Conservation (phyloP, 257 asterid species). For the Solanum gracilifrons region DNA sequence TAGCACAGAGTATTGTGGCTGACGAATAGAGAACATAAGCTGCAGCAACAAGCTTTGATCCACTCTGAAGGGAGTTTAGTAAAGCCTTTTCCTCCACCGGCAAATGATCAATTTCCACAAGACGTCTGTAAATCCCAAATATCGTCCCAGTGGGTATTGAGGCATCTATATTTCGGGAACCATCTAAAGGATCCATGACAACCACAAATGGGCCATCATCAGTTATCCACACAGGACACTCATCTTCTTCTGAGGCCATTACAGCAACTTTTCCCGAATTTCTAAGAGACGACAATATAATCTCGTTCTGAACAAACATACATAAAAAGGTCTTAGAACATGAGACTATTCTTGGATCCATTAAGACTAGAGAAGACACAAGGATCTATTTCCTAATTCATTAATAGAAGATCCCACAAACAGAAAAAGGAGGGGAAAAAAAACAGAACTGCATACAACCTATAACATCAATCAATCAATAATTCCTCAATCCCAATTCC, state of each 20-base stretch:
- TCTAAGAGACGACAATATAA: constrained; percentile 56
- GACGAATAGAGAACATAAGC: constrained; percentile 88
- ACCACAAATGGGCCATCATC: constrained; percentile 85
- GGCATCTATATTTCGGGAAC: constrained; percentile 88
- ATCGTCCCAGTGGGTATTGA: constrained; percentile 96
- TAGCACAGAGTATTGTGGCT: constrained; percentile 73
- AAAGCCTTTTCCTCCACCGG: constrained; percentile 62
- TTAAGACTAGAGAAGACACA: not conserved
- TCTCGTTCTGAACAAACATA: constrained; percentile 58
- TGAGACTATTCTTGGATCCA: not conserved
- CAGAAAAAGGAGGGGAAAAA: not conserved
- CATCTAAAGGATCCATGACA: constrained; percentile 83
- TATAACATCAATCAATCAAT: not conserved
- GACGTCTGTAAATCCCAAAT: constrained; percentile 72
- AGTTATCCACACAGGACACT: constrained; percentile 73
- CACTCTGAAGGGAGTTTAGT: constrained; percentile 83
- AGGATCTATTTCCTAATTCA: not conserved
- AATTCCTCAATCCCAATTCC: not conserved
- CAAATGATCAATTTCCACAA: constrained; percentile 62
- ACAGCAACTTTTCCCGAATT: constrained; percentile 83
- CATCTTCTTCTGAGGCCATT: constrained; percentile 97
- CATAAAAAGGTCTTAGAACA: not conserved
- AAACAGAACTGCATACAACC: not conserved
- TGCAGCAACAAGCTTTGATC: constrained; percentile 70
- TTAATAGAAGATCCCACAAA: not conserved